phyloP scores from a whole-genome alignment of 2,329 filamentous ascomycete species.

The Thielaviopsis populi region DNA sequence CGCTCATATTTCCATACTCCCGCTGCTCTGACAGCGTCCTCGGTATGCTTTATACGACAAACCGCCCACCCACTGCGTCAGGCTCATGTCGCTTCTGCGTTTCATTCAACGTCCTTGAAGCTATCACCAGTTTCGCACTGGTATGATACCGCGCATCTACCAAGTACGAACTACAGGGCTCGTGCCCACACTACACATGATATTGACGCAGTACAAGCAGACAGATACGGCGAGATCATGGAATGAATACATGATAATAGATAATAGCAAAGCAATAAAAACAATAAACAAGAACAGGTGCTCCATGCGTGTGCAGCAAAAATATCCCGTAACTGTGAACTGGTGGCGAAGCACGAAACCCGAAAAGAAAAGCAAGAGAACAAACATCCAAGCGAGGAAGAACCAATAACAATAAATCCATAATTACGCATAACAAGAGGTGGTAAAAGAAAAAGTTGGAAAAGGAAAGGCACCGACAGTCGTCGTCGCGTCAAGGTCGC shows the following conservation, averaged over 20 bases:
- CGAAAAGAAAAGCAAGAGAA: not conserved
- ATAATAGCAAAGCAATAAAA: not conserved
- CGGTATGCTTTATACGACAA: too few species aligned
- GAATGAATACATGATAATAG: not conserved
- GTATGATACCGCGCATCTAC: too few species aligned
- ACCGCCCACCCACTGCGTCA: too few species aligned
- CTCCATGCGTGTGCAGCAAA: not conserved
- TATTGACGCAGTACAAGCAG: not conserved
- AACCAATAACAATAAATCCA: not conserved
- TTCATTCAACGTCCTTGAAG: not conserved
- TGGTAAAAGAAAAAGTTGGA: not conserved
- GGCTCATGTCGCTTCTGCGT: not conserved
- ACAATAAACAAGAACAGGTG: not conserved
- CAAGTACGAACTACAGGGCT: too few species aligned
- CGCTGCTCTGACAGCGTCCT: too few species aligned
- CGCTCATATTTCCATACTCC: too few species aligned
- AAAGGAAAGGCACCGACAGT: not conserved
- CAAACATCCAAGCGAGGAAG: constrained; percentile 1
- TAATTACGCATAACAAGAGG: constrained; percentile 3
- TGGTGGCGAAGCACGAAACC: not conserved
- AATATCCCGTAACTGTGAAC: not conserved
- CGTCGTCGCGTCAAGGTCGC: not conserved
- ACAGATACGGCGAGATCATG: too few species aligned
- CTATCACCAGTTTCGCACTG: not conserved
- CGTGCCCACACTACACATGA: not conserved